Evolutionary conservation across 2,329 filamentous ascomycete genomes (phyloP).

Genomic region (Apiospora saccharicola): DNA sequence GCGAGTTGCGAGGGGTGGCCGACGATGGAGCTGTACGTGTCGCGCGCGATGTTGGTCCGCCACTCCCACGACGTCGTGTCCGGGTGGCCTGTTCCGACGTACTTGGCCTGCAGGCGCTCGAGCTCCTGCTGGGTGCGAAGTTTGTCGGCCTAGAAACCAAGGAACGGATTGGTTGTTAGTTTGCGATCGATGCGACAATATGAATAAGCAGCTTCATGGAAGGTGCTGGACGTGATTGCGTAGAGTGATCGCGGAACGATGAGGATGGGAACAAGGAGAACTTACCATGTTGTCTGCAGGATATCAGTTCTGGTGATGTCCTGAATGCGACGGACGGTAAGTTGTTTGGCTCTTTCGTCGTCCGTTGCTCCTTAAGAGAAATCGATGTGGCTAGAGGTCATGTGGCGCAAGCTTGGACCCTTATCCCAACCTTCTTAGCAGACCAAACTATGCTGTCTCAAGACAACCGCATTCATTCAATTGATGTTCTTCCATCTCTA

Average conservation of each 20-base stretch:
- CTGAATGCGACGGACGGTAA: not conserved
- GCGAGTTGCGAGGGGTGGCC: slow-evolving; percentile 88
- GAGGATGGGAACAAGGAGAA: not conserved
- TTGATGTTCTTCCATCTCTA: not conserved
- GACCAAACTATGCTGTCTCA: not conserved
- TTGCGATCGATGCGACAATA: not conserved
- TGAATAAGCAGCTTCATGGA: too few relatives aligned
- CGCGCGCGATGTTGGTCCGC: slow-evolving; percentile 93
- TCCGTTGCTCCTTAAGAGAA: not conserved
- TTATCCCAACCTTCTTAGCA: slow-evolving; percentile 17
- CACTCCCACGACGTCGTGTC: slow-evolving; percentile 98
- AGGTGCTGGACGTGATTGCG: too few relatives aligned
- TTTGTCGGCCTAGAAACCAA: slow-evolving; percentile 79
- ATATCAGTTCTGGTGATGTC: not conserved
- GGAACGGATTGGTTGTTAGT: not conserved
- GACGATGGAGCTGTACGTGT: slow-evolving; percentile 87
- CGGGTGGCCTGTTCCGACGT: slow-evolving; percentile 93
- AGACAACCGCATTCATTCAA: not conserved
- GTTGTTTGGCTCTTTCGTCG: not conserved
- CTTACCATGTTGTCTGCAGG: slow-evolving; percentile 16
- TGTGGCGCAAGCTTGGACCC: slow-evolving; percentile 25
- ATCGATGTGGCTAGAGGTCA: not conserved
- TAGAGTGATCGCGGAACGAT: not conserved
- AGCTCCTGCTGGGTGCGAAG: slow-evolving; percentile 97
- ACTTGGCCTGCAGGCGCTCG: slow-evolving; percentile 94